Base-by-base conservation (phyloP, 495 filamentous ascomycete genomes). In the Penicillium dipodomyicola region DNA sequence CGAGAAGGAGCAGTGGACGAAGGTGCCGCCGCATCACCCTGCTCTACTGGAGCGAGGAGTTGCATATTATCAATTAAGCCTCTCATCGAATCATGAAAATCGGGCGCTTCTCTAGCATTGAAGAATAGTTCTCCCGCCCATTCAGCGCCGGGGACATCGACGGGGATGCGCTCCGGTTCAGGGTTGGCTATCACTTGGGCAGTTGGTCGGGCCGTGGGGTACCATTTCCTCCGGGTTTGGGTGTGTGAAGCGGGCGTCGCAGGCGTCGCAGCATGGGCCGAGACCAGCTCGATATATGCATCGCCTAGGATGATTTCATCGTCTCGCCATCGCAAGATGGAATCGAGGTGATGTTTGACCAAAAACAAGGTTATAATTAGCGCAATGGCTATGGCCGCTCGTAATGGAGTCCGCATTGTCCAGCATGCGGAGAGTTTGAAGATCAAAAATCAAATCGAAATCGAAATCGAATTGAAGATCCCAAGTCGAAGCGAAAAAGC, bases 211-310 rank as follows among this genome's bases (percentile, higher is more conserved):
- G 14, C 55, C 29, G 41, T 47, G 5, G 52, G 52, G 20, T 44
- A 42, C 47, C 52, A 64, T 43, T 44, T 35, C 44, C 57, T 54
- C 29, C 43, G 22, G 3, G 51, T 54, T 5, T 56, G 47, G 1
- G 32, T 35, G 0, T n/a, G 54, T 7, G 49, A 15, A 10, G 33
- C 11, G 3, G 54, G 9, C 4, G 30, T 20, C 7, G 41, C 7
- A 6, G 54, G 9, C 14, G 39, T n/a, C 12, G 41, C 14, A 32
- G 29, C 51, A 52, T 46, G 37, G 7, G 43, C 49, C 52, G 65
- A 65, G 63, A 68, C 65, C 60, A 65, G 63, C 63, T 68, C 65
- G 55, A 68, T 68, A 57, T 61, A 61, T 7, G 60, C 56, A 42
- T 57, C 58, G 3, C 39, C 63, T 29, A 29, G 27, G 27, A 29